These are phyloP conservation scores for Penstemon barbatus DNA, from an alignment of 257 asterid species.

Conservation along the genomic window DNA sequence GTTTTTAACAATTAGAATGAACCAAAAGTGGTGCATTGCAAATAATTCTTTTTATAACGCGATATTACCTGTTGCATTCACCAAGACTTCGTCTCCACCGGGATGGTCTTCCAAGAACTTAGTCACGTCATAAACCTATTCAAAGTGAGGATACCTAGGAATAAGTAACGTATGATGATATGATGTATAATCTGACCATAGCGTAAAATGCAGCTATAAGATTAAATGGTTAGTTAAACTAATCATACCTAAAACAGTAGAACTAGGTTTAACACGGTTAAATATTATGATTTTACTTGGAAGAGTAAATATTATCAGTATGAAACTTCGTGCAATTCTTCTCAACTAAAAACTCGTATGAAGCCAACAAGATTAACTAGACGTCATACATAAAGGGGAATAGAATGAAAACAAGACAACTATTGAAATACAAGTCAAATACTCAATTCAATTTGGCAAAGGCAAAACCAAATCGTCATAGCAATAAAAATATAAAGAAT, in stretches of 20 bases:
- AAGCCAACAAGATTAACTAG: background rate
- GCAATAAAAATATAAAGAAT: background rate
- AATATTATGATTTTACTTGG: background rate
- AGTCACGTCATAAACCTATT: conserved; percentile 79
- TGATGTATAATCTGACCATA: background rate
- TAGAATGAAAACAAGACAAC: background rate
- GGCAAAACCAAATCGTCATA: background rate
- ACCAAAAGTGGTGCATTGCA: too few relatives aligned
- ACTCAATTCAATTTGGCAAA: background rate
- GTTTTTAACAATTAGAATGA: too few relatives aligned
- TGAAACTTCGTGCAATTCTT: background rate
- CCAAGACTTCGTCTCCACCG: conserved; percentile 83
- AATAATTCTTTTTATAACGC: too few relatives aligned
- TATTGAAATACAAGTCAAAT: background rate
- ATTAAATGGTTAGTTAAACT: background rate
- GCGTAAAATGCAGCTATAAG: background rate
- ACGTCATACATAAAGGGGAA: background rate
- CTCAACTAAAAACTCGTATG: background rate
- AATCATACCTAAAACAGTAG: background rate
- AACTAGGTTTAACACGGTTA: background rate
- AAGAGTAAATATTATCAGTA: too few relatives aligned
- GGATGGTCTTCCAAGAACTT: conserved; percentile 91
- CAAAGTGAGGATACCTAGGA: conserved; percentile 5
- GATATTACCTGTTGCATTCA: conserved; percentile 70
- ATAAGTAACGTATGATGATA: background rate